These are phyloP conservation scores for Saccharomyces eubayanus DNA, from an alignment of 805 yeast species.

Conservation along the genomic window DNA sequence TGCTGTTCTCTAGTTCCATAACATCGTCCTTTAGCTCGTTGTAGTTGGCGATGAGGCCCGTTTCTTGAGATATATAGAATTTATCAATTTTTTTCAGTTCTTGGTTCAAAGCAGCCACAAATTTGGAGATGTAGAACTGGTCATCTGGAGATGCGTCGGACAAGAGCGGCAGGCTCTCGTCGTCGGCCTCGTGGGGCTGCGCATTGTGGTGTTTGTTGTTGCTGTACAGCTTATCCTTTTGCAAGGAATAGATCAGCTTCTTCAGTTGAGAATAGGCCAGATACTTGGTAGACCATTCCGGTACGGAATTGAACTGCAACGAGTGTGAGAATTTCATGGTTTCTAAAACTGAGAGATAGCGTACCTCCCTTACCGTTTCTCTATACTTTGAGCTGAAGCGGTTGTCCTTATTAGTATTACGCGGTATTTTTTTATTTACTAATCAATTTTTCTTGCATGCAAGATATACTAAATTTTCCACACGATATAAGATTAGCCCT, in stretches of 20 bases:
- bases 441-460: not conserved
- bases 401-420: not conserved
- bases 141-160: conserved; percentile 22
- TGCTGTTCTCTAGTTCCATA: conserved; percentile 44
- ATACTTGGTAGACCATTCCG: conserved; percentile 93
- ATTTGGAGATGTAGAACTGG: conserved; percentile 47
- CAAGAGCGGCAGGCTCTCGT: conserved; percentile 4
- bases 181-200: conserved; percentile 17
- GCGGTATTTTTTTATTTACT: not conserved
- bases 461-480: not conserved
- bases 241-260: conserved; percentile 73
- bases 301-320: conserved; percentile 92
- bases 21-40: conserved; percentile 54
- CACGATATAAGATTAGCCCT: not conserved
- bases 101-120: conserved; percentile 61
- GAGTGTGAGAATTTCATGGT: conserved; percentile 91
- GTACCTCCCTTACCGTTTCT: not conserved
- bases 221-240: conserved; percentile 45
- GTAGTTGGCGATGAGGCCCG: conserved; percentile 31
- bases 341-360: not conserved
- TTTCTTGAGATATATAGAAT: conserved; percentile 65
- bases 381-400: not conserved
- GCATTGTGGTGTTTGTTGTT: conserved; percentile 4
- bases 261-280: conserved; percentile 84
- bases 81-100: conserved; percentile 70